A percentile compares a stretch with the other conserved stretches of the same genome.
phyloP scores from a whole-genome alignment of 75 land plant species.

The Cryptomeria japonica region DNA sequence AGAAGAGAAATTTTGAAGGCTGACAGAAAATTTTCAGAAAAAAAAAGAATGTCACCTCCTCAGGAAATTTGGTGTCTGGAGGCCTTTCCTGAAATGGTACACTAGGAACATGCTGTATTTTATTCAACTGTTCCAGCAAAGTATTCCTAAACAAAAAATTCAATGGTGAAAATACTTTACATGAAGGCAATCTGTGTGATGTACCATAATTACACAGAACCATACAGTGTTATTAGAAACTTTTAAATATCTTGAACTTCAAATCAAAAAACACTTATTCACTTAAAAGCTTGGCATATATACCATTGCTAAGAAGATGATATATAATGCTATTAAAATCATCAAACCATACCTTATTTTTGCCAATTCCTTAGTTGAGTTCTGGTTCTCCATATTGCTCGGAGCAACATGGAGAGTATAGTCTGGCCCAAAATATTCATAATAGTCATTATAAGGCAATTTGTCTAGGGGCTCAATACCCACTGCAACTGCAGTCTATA shows the following conservation, averaged over 20 bases:
- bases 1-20: background rate
- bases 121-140: constrained; percentile 70
- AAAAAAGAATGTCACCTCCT: constrained; percentile 35
- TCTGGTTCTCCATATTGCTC: constrained; percentile 58
- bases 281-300: background rate
- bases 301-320: background rate
- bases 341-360: constrained; percentile 33
- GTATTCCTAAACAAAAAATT: constrained; percentile 29
- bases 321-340: background rate
- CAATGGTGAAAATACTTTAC: background rate
- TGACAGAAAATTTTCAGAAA: background rate
- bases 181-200: background rate
- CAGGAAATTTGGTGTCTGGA: constrained; percentile 45
- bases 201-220: background rate
- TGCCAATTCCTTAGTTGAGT: constrained; percentile 48
- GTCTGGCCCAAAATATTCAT: constrained; percentile 75
- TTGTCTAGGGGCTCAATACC: constrained; percentile 67
- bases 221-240: background rate
- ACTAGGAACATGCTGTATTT: constrained; percentile 68
- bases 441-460: constrained; percentile 68
- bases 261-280: background rate
- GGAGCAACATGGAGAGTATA: constrained; percentile 66
- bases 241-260: background rate
- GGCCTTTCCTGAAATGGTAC: constrained; percentile 73
- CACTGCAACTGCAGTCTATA: constrained; percentile 74